phyloP scores from a whole-genome alignment of 2,329 filamentous ascomycete species.

The Diaporthe ampelina region DNA sequence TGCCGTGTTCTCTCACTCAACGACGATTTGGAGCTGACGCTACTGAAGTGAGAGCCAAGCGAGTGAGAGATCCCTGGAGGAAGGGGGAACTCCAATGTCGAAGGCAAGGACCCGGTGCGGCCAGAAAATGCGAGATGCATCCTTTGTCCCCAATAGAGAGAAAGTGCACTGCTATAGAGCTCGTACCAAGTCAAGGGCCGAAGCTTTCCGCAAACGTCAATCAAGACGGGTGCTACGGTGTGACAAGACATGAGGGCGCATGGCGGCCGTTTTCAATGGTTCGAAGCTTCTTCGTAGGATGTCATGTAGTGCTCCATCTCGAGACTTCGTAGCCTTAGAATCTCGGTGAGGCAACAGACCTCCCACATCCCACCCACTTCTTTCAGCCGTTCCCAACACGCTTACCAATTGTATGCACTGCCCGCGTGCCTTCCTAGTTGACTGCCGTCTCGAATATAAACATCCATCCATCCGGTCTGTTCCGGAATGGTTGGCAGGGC shows the following conservation, averaged over 20 bases:
- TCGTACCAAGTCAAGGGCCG: not conserved
- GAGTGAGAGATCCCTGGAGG: not conserved
- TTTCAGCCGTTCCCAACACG: not conserved
- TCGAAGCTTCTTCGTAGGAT: not conserved
- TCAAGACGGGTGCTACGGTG: no score
- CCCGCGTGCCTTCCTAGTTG: not conserved
- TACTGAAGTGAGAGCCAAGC: not conserved
- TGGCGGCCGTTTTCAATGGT: not conserved
- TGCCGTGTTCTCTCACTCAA: not conserved
- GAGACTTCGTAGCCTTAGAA: not conserved
- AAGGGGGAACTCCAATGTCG: no score
- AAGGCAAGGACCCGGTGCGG: no score
- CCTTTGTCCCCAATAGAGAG: not conserved
- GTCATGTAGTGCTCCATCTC: not conserved
- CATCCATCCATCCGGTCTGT: not conserved
- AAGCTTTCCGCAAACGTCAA: not conserved
- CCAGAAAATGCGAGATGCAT: not conserved
- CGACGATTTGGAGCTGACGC: no score
- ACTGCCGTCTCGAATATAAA: not conserved
- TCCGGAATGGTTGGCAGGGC: constrained; percentile 3
- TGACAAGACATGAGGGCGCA: not conserved
- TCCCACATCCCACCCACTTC: not conserved
- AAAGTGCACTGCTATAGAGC: not conserved
- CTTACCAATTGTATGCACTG: not conserved
- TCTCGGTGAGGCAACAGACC: not conserved